Evolutionary conservation across 169 alveolate genomes (phyloP).

Genomic region (Fabrea salina): DNA sequence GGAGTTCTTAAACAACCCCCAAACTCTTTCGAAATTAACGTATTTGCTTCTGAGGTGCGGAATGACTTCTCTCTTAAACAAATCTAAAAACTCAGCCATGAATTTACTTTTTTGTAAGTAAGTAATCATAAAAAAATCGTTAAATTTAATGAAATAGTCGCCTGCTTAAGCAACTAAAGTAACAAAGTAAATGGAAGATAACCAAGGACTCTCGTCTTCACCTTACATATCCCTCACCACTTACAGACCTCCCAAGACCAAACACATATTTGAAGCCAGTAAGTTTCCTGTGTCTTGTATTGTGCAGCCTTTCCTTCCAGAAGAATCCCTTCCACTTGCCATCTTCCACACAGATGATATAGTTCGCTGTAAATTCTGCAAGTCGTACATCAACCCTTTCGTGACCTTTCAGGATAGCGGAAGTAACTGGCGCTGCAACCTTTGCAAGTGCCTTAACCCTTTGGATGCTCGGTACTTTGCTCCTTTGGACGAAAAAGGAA

Average conservation of each 20-base stretch:
- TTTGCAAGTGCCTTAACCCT: conserved; percentile 93
- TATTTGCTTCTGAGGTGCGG: too few species aligned
- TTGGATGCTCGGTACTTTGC: conserved; percentile 85
- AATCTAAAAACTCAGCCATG: too few species aligned
- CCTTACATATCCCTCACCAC: neutral
- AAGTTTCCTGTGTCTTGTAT: neutral
- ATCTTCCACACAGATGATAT: conserved; percentile 87
- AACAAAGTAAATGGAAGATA: neutral
- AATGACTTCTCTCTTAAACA: too few species aligned
- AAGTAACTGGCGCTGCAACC: conserved; percentile 95
- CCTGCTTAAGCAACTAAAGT: too few species aligned
- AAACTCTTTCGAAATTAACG: too few species aligned
- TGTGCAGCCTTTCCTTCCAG: neutral
- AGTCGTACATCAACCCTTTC: conserved; percentile 96
- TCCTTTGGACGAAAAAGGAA: conserved; percentile 73
- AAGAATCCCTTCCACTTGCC: conserved; percentile 31
- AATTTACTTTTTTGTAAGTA: too few species aligned
- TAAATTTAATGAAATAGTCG: too few species aligned
- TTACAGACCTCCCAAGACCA: neutral
- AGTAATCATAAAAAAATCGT: too few species aligned
- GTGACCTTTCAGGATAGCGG: conserved; percentile 93
- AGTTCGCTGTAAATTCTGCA: conserved; percentile 88
- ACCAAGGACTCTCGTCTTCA: neutral
- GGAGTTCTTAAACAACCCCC: too few species aligned
- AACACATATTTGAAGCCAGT: neutral